Conservation (phyloP, 495 filamentous ascomycete species). For the Xylaria bambusicola region DNA sequence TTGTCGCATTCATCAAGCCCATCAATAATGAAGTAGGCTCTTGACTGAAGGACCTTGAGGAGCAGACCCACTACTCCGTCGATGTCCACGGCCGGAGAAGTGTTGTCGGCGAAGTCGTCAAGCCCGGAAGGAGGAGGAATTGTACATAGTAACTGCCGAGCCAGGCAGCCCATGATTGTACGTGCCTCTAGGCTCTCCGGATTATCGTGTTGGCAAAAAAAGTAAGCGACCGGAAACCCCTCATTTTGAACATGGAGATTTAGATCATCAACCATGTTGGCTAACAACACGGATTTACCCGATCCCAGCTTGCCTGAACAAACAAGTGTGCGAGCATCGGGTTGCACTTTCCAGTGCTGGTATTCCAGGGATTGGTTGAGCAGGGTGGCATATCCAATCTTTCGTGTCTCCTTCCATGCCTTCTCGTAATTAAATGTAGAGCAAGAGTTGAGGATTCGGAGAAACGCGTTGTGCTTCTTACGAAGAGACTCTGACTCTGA, state of each 20-base stretch:
- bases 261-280: constrained; percentile 48
- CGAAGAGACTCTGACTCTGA: constrained; percentile 16
- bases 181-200: constrained; percentile 39
- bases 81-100: no score
- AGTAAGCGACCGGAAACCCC: constrained; percentile 35
- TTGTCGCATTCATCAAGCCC: no score
- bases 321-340: constrained; percentile 34
- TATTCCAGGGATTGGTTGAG: constrained; percentile 34
- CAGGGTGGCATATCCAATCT: constrained; percentile 39
- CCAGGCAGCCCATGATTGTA: constrained; percentile 42
- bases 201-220: constrained; percentile 48
- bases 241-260: constrained; percentile 24
- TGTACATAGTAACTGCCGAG: constrained; percentile 39
- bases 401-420: constrained; percentile 47
- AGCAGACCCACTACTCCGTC: no score
- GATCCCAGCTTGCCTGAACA: constrained; percentile 43
- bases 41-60: no score
- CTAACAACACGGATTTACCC: constrained; percentile 46
- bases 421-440: constrained; percentile 44
- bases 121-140: constrained; percentile 19
- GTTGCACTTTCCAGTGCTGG: constrained; percentile 36
- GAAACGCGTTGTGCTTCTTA: constrained; percentile 29
- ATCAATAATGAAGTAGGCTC: no score
- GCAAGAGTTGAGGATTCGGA: constrained; percentile 40
- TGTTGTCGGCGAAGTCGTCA: no score